These are phyloP conservation scores for Sporothrix sp. DNA, from an alignment of 2,329 filamentous ascomycete species.

Conservation along the genomic window DNA sequence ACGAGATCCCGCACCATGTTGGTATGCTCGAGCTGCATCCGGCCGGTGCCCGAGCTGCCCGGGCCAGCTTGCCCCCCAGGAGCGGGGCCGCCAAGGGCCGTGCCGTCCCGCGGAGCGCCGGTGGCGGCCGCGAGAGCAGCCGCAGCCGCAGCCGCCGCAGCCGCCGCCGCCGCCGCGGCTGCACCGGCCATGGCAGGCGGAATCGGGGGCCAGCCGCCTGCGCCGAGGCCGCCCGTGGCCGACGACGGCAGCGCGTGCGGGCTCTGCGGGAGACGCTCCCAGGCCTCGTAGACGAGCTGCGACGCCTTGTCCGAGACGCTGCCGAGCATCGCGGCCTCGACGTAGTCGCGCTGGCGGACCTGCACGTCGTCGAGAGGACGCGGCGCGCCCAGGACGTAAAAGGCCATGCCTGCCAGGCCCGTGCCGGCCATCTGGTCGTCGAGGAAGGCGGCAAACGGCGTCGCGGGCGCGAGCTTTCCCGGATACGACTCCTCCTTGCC, in stretches of 20 bases:
- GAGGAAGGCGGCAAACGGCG: constrained; percentile 59
- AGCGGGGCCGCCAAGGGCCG: background rate
- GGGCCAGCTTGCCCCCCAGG: background rate
- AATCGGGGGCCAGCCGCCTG: constrained; percentile 7
- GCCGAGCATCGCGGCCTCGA: constrained; percentile 29
- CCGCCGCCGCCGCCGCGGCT: background rate
- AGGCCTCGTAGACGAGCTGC: constrained; percentile 30
- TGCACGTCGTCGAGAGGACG: constrained; percentile 27
- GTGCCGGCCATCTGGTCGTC: constrained; percentile 41
- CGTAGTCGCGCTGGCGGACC: constrained; percentile 30
- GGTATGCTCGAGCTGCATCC: background rate
- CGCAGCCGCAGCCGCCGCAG: background rate
- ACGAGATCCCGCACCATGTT: constrained; percentile 45
- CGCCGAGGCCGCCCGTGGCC: background rate
- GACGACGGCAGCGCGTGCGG: constrained; percentile 21
- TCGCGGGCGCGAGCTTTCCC: constrained; percentile 53
- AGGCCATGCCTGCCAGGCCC: too few species aligned
- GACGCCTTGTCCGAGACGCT: constrained; percentile 31
- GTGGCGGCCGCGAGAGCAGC: background rate
- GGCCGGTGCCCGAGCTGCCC: background rate
- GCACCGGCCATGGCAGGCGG: constrained; percentile 6
- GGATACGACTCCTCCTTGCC: constrained; percentile 78
- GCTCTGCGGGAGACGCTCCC: constrained; percentile 27
- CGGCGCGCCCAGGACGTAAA: constrained; percentile 30
- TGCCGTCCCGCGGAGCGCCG: background rate